Base-by-base conservation (phyloP, 495 filamentous ascomycete genomes). In the Oidiodendron maius region DNA sequence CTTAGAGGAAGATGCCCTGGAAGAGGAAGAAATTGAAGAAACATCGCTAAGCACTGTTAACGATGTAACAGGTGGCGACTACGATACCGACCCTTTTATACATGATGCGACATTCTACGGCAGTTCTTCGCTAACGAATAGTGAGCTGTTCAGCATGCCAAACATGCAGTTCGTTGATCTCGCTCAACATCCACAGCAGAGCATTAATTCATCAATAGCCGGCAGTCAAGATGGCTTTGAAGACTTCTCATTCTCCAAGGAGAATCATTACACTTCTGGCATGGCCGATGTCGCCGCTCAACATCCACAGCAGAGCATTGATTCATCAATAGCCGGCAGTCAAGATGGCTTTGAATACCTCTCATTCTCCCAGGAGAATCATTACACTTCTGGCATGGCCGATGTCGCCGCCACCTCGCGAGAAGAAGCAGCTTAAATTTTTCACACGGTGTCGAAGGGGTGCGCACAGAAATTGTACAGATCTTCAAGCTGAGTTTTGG, bases 21-120 rank as follows among this genome's bases (percentile, higher is more conserved):
- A 58, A 9, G 51, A 54, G 32, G 50, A 53, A 30, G 50, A 53
- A 30, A 9, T 40, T 36, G 46, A 56, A 43, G 48, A 59, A 21
- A 16, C 46, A 11, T 34, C 48, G 2, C 17, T 10, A 1, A 22
- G 34, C 25, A 4, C 24, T 4, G 9, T 25, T 24, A 46, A 24
- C 3, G 32, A 13, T 15, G 32, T 40, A 12, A 16, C 15, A 11
- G 41, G 40, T n/a, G 22, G 24, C 25, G 39, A 18, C 23, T 48
- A 39, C 48, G 45, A 51, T 32, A 45, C 50, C 3, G 5, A 5
- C 5, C 20, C 18, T n/a, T 47, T 10, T 15, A 22, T 20, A n/a
- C 10, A 43, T 21, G 9, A 35, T 22, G 20, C 26, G 11, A 26
- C 48, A 3, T 22, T 35, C 17, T 24, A 46, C 34, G 44, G 42